Evolutionary conservation across 805 yeast species (phyloP), one percentile per base, ranked within the genome.

Genomic region (Lipomyces yamadae): DNA sequence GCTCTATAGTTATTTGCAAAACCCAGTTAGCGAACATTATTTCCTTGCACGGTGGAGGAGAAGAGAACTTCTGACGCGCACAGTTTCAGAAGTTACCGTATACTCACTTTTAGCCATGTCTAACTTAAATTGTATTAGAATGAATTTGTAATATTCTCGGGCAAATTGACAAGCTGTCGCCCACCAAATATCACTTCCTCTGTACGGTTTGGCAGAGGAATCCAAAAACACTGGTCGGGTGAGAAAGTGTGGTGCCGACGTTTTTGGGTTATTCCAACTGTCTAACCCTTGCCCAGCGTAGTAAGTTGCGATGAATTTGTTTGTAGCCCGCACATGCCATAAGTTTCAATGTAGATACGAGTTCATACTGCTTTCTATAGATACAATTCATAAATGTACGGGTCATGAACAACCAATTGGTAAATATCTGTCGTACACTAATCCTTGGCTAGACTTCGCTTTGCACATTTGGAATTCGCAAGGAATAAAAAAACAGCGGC

Each of bases 1-100:
- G 87, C 78, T 89, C 84, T 76, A 45, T 45, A 58, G 24, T 37
- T 37, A 37, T 15, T 42, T 24, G 24, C n/a, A 8, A 42, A 15
- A 42, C 48, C 48, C 62, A 54, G 37, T 42, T 42, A 42, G n/a
- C 48, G 10, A 42, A 7, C 8, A n/a, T 42, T 42, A 7, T 18
- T 37, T 37, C 4, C 15, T 37, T 4, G 10, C 15, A 37, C 1
- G 1, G 4, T 37, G 6, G 37, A 24, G 24, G 1, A 24, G 24
- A 24, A 24, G 24, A 24, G 24, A 24, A 24, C 24, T 24, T 24
- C 24, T n/a, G n/a, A n/a, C 24, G 24, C 24, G 24, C 24, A 1
- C 24, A 24, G n/a, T n/a, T n/a, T 24, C 48, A 11, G 48, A n/a
- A n/a, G 10, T 15, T 11, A 6, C 24, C 48, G 8, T 10, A 42